Evolutionary conservation across 768 basidiomycete species (phyloP), one percentile per base, ranked within the genome.

Genomic region (Lyophyllum shimeji): DNA sequence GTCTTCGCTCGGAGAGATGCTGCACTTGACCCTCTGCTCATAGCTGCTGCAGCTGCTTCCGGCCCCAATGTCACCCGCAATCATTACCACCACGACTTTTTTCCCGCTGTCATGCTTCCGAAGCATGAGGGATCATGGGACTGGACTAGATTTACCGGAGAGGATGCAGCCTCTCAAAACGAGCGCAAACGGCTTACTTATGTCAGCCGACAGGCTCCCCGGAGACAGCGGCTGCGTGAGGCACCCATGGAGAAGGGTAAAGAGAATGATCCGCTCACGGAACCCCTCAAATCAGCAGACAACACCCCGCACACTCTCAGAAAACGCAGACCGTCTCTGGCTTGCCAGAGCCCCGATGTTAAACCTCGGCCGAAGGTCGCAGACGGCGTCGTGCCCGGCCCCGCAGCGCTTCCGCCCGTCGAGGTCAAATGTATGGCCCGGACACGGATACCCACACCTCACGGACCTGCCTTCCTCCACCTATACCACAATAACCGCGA

Each of bases 361-460:
- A 72, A 65, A 39, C 45, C 55, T 27, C 69, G 65, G 50, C 59
- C 63, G 46, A 72, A 69, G 54, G 33, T 65, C 37, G 56, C 66
- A 44, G 66, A 64, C n/a, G 31, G 62, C 40, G 13, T 62, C 44
- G 40, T 67, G 9, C 52, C 66, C 20, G 23, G 57, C 47, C 53
- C 56, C 20, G 44, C 69, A 6, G 48, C 64, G 11, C 63, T 69
- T 46, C 57, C 68, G 17, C 73, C 72, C 53, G 71, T 91, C n/a
- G 76, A 85, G 53, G 90, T 98, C 25, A 87, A 85, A 69, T 99
- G 97, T 71, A 93, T 96, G 86, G 97, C 94, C 12, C 90, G 97
- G 54, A 98, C 97, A 3, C 89, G 97, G 54, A 92, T 98, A 69
- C 97, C 97, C 40, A 99, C 97, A 0, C 92, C 93, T 0, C 93